A percentile compares a stretch with the other conserved stretches of the same genome.
These are phyloP conservation scores for Elsinoe australis DNA, from an alignment of 2,329 filamentous ascomycete genomes.

Conservation along the genomic window DNA sequence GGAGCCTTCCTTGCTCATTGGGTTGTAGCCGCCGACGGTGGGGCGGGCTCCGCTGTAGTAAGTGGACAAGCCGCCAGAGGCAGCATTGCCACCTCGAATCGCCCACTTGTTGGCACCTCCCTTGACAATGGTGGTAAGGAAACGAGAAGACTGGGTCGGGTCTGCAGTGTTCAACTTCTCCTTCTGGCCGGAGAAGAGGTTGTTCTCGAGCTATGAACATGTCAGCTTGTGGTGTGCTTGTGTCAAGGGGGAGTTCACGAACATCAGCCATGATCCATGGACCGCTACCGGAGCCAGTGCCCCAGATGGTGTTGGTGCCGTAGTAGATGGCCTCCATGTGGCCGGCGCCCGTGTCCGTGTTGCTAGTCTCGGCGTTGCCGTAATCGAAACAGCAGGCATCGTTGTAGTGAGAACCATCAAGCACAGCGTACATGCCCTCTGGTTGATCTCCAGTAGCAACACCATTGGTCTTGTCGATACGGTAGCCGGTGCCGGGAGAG, in stretches of 20 bases:
- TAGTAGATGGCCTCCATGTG: constrained; percentile 66
- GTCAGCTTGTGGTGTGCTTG: not conserved
- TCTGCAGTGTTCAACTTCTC: constrained; percentile 44
- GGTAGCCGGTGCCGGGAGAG: constrained; percentile 55
- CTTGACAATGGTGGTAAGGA: constrained; percentile 52
- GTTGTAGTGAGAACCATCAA: constrained; percentile 56
- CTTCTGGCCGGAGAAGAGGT: constrained; percentile 51
- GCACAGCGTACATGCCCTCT: constrained; percentile 54
- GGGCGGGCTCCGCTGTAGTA: constrained; percentile 54
- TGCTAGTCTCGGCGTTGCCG: constrained; percentile 38
- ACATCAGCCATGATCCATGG: constrained; percentile 62
- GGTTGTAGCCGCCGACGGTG: constrained; percentile 44
- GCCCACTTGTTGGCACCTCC: constrained; percentile 50
- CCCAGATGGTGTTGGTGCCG: constrained; percentile 49
- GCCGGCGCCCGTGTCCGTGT: constrained; percentile 47
- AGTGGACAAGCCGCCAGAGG: constrained; percentile 48
- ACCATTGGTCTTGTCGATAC: constrained; percentile 48
- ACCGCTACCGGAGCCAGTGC: constrained; percentile 49
- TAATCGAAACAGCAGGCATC: constrained; percentile 46
- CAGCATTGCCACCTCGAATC: constrained; percentile 51
- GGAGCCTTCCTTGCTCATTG: constrained; percentile 57
- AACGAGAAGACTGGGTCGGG: constrained; percentile 48
- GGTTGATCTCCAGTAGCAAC: constrained; percentile 49
- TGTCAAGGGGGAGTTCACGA: not conserved
- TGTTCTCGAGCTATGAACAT: constrained; percentile 48